Evolutionary conservation across 352 stramenopile genomes (phyloP).

Genomic region (Phytophthora fragariaefolia): DNA sequence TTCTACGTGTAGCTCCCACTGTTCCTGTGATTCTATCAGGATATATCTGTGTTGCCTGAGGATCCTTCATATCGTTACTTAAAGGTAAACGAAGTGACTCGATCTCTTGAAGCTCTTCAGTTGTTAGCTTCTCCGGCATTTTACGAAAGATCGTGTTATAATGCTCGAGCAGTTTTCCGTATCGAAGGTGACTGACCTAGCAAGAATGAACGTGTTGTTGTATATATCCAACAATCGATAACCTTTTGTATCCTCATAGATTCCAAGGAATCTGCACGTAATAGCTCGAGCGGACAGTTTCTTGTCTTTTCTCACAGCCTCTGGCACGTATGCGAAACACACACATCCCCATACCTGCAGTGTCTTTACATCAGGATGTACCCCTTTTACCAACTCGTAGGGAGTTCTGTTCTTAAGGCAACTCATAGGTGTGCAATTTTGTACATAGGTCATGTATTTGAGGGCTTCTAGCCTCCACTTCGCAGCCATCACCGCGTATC

Average conservation of each 20-base stretch:
- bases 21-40: not conserved
- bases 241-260: slow-evolving; percentile 6
- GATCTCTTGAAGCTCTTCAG: no score
- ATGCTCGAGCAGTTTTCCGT: no score
- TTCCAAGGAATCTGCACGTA: slow-evolving; percentile 3
- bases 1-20: slow-evolving; percentile 10
- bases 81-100: no score
- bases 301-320: no score
- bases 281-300: slow-evolving; percentile 6
- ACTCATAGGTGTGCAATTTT: slow-evolving; percentile 6
- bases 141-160: no score
- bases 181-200: no score
- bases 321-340: no score
- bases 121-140: no score
- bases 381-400: no score
- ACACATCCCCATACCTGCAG: no score
- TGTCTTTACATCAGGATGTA: no score
- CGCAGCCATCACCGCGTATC: not conserved
- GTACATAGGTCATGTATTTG: slow-evolving; percentile 8
- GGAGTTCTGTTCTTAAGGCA: not conserved
- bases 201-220: slow-evolving; percentile 6
- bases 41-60: not conserved
- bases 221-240: not conserved
- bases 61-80: no score
- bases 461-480: slow-evolving; percentile 4